phyloP scores from a whole-genome alignment of 305 asterid species.

The Plantago rigida region DNA sequence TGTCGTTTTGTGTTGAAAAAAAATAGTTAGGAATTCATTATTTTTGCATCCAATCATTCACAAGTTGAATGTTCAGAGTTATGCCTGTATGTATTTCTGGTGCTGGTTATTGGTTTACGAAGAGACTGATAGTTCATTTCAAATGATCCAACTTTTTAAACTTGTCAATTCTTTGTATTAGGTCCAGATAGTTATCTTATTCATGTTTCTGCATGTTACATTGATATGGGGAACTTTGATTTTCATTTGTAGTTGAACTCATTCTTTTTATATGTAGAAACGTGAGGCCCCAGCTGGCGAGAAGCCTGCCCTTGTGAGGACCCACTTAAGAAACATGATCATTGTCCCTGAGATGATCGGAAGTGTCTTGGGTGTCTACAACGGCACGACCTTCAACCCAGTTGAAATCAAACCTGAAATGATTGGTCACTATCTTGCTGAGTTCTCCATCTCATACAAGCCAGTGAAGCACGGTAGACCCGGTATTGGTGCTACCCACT shows the following conservation, averaged over 20 bases:
- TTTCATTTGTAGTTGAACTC: not conserved
- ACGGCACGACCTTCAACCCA: slow-evolving; percentile 67
- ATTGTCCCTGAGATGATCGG: slow-evolving; percentile 92
- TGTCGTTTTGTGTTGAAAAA: no score
- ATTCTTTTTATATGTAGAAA: slow-evolving; percentile 37
- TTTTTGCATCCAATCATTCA: no score
- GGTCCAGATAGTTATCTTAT: no score
- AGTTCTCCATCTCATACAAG: slow-evolving; percentile 77
- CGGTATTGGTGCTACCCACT: slow-evolving; percentile 91
- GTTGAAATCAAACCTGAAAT: slow-evolving; percentile 83
- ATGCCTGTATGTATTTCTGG: no score
- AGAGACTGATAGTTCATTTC: no score
- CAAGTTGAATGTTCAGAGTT: no score
- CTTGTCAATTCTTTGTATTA: no score
- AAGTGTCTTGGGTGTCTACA: slow-evolving; percentile 81
- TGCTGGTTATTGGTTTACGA: no score
- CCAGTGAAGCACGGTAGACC: slow-evolving; percentile 94
- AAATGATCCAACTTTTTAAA: no score
- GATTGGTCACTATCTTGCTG: slow-evolving; percentile 81
- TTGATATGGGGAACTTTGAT: no score
- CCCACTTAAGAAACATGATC: slow-evolving; percentile 75
- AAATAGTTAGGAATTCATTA: no score
- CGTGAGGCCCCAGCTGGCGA: slow-evolving; percentile 78
- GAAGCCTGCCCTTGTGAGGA: slow-evolving; percentile 65
- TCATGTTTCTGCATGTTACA: no score